phyloP scores from a whole-genome alignment of 768 basidiomycete genomes.

The Pluteus cervinus region DNA sequence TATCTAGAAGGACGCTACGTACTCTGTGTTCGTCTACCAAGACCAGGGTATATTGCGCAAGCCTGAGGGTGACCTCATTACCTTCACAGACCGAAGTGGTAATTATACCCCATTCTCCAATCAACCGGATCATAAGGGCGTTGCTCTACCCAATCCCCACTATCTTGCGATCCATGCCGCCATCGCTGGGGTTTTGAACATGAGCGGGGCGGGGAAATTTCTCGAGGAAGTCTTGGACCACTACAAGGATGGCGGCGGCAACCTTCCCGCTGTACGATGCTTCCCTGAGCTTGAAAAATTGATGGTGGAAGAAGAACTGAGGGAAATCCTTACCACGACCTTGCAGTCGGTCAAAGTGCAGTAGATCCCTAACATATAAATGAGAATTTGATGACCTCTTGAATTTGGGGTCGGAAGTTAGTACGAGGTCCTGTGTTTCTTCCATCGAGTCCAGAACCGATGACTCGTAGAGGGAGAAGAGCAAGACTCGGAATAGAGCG shows the following conservation, averaged over 20 bases:
- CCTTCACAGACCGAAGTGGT: constrained; percentile 11
- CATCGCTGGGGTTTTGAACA: constrained; percentile 11
- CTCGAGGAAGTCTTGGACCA: constrained; percentile 11
- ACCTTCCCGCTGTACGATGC: constrained; percentile 6
- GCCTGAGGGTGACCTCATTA: constrained; percentile 7
- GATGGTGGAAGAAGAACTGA: constrained; percentile 7
- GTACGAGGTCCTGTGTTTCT: no score
- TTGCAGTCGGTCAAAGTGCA: constrained; percentile 5
- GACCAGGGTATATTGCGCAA: neutral
- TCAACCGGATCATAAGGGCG: constrained; percentile 1
- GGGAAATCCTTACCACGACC: constrained; percentile 1
- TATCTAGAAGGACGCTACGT: no score
- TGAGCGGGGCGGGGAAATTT: constrained; percentile 12
- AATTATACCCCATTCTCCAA: constrained; percentile 6
- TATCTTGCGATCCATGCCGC: constrained; percentile 13
- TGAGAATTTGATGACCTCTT: no score
- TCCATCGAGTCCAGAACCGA: no score
- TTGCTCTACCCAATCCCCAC: constrained; percentile 10
- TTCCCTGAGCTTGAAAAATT: constrained; percentile 11
- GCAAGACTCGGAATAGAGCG: no score
- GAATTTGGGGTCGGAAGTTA: no score
- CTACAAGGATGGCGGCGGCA: constrained; percentile 4
- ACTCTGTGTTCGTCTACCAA: constrained; percentile 7
- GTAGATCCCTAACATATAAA: no score
- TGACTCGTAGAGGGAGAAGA: no score